Conservation (phyloP, 1,139 yeast genomes). For the Candida labiduridarum region DNA sequence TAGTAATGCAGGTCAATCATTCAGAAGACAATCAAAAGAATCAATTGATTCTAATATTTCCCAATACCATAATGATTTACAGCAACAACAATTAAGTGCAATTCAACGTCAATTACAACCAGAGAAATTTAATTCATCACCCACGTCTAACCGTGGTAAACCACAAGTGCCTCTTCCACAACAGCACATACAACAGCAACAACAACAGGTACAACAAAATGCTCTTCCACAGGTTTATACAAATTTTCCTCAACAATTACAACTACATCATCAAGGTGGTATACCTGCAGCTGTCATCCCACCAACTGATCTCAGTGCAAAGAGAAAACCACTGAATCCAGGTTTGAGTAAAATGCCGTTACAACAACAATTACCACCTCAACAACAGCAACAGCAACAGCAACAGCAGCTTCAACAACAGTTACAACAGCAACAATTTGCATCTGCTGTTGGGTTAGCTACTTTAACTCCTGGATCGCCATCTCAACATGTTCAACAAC, state of each 20-base stretch:
- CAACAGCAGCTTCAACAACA: constrained; percentile 4
- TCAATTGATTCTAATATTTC: constrained; percentile 7
- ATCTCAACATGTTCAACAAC: constrained; percentile 10
- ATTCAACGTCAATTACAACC: constrained; percentile 14
- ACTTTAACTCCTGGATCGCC: constrained; percentile 14
- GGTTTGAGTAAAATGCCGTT: constrained; percentile 5
- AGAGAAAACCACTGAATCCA: constrained; percentile 16
- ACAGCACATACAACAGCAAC: constrained; percentile 10
- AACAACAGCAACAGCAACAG: constrained; percentile 8
- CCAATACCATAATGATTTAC: constrained; percentile 16
- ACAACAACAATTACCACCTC: constrained; percentile 4
- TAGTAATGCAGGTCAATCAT: not conserved
- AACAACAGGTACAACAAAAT: constrained; percentile 6
- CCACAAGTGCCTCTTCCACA: constrained; percentile 2
- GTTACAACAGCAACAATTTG: constrained; percentile 1
- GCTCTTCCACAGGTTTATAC: constrained; percentile 4
- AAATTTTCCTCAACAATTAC: constrained; percentile 5
- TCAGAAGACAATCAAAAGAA: not conserved
- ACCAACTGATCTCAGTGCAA: constrained; percentile 25
- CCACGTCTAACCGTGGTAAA: constrained; percentile 3
- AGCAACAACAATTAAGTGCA: constrained; percentile 13
- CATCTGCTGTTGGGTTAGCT: constrained; percentile 13
- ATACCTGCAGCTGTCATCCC: constrained; percentile 30
- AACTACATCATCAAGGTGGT: constrained; percentile 9
- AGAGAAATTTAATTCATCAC: constrained; percentile 12